Percentiles rank a stretch among this genome's conserved stretches.
Conservation (phyloP, 805 yeast genomes). For the Nakazawaea wickerhamii region DNA sequence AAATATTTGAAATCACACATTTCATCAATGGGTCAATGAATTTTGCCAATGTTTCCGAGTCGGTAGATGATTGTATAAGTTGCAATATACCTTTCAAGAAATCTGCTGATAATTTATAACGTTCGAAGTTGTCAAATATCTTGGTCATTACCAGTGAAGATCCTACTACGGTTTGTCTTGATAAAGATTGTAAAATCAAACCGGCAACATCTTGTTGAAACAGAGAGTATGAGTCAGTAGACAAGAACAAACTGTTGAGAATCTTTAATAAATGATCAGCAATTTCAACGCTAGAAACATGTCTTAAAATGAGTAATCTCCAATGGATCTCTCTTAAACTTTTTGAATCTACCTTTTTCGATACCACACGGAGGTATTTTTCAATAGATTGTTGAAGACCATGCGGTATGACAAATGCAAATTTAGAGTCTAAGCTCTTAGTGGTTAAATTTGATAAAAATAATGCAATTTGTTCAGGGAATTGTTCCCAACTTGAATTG, state of each 20-base stretch:
- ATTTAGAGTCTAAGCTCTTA: slow-evolving; percentile 16
- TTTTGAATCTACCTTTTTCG: slow-evolving; percentile 11
- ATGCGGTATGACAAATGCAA: slow-evolving; percentile 23
- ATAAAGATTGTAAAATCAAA: slow-evolving; percentile 29
- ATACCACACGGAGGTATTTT: slow-evolving; percentile 18
- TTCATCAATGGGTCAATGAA: slow-evolving; percentile 18
- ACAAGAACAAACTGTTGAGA: slow-evolving; percentile 13
- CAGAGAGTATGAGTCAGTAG: slow-evolving; percentile 10
- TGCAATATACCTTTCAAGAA: slow-evolving; percentile 32
- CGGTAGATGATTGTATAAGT: slow-evolving; percentile 17
- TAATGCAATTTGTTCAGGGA: slow-evolving; percentile 32
- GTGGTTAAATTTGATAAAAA: slow-evolving; percentile 35
- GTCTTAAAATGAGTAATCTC: slow-evolving; percentile 41
- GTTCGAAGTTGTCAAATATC: slow-evolving; percentile 20
- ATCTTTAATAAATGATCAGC: slow-evolving; percentile 20
- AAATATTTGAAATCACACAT: slow-evolving; percentile 31
- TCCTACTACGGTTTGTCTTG: slow-evolving; percentile 20
- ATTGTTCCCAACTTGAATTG: slow-evolving; percentile 33
- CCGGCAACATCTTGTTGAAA: slow-evolving; percentile 40
- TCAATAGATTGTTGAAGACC: slow-evolving; percentile 28
- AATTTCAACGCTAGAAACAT: slow-evolving; percentile 27
- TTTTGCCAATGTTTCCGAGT: slow-evolving; percentile 14
- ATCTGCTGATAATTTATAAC: slow-evolving; percentile 29
- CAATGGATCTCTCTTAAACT: slow-evolving; percentile 39
- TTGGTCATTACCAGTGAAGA: slow-evolving; percentile 17